Base-by-base conservation (phyloP, 1,284 basidiomycete species). In the Peniophora sp. region DNA sequence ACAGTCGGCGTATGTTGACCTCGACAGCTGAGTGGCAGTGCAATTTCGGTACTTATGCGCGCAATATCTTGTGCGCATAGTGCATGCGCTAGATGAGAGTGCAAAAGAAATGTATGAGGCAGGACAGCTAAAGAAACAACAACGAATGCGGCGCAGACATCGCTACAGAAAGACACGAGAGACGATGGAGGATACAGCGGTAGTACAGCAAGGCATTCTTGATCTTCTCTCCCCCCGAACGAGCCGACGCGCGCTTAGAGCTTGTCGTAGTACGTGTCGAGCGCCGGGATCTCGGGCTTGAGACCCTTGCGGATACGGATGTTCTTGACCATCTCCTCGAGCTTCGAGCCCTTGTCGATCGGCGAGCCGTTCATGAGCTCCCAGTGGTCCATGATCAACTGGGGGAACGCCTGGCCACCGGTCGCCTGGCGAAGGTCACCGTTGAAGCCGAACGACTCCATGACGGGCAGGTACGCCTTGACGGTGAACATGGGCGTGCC, bases 401-500 rank as follows among this genome's bases (percentile, higher is more conserved):
- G 96, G 54, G 95, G 95, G 93, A 98, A 98, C 60, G 96, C 97
- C 78, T 99, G 97, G 54, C 96, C 96, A 68, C 81, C 83, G 48
- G 96, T 99, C 55, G 89, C 86, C 65, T 86, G 83, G 64, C 97
- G 90, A 52, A 99, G 84, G 61, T 92, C 95, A 63, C 89, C 93
- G 73, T 96, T 98, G 88, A 99, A 99, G 62, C 97, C 96, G 77
- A 99, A 99, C 17, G 96, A 98, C 75, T 98, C 96, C 71, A 79
- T 77, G 72, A 98, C 94, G 66, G 96, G 96, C 50, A 98, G 79
- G 80, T 95, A 97, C 34, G 95, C 95, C 85, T 98, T 99, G 74
- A 99, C 91, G 53, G 92, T 99, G 83, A 96, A 97, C 94, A 99
- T 98, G 56, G 97, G 97, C 22, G 97, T 99, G 77, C 97, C 96